These are phyloP conservation scores for Camptophora hylomeconis DNA, from an alignment of 2,329 filamentous ascomycete genomes.

Conservation along the genomic window DNA sequence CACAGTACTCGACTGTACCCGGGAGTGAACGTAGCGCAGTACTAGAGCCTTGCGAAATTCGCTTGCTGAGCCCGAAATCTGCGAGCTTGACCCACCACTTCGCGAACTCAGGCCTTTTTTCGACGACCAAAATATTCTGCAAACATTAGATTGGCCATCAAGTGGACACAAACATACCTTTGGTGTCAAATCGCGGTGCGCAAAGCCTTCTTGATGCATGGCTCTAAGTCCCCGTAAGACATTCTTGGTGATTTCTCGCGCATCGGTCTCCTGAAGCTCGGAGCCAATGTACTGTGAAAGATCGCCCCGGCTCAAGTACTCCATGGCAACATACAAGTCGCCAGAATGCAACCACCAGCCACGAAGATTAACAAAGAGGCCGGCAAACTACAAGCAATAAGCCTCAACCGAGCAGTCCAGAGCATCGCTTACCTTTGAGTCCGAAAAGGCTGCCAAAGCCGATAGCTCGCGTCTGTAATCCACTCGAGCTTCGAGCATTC, in stretches of 20 bases:
- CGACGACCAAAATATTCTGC: too few relatives aligned
- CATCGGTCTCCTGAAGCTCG: conserved; percentile 4
- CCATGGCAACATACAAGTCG: conserved; percentile 14
- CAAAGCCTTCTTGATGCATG: conserved; percentile 13
- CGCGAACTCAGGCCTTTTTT: too few relatives aligned
- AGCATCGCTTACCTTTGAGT: background rate
- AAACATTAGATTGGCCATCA: too few relatives aligned
- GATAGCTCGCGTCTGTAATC: background rate
- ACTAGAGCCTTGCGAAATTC: background rate
- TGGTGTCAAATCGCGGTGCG: conserved; percentile 16
- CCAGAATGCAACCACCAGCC: conserved; percentile 15
- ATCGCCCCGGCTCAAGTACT: conserved; percentile 14
- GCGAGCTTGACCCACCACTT: too few relatives aligned
- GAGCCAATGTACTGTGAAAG: conserved; percentile 5
- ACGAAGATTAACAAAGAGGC: conserved; percentile 13
- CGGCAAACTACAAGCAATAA: background rate
- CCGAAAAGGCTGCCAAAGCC: background rate
- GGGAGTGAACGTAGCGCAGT: conserved; percentile 1
- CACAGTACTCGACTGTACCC: conserved; percentile 2
- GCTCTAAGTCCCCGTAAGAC: conserved; percentile 10
- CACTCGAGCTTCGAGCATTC: too few relatives aligned
- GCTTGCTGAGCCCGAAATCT: conserved; percentile 3
- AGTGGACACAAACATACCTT: too few relatives aligned
- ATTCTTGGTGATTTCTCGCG: conserved; percentile 8
- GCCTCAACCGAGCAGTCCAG: too few relatives aligned